These are phyloP conservation scores for Diplosphaera chodatii DNA, from an alignment of 139 green algal species.

Conservation along the genomic window DNA sequence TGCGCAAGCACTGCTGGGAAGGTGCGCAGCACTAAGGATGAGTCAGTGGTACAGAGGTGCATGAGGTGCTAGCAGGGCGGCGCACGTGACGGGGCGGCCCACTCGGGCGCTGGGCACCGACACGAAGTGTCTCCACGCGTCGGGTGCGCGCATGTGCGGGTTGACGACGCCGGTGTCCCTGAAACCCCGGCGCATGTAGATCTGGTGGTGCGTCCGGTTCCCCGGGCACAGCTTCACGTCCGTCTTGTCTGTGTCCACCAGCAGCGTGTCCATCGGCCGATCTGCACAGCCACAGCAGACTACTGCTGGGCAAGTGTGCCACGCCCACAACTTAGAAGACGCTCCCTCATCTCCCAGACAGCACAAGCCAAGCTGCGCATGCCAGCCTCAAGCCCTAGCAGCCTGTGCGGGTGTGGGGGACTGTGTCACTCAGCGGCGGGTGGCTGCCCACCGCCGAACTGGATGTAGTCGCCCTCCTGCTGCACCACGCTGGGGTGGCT, in stretches of 20 bases:
- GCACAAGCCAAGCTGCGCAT: too few species aligned
- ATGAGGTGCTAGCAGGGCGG: neutral
- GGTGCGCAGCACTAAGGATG: neutral
- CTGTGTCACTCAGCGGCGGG: too few species aligned
- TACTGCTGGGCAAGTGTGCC: too few species aligned
- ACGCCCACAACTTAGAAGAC: too few species aligned
- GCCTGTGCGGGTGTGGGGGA: too few species aligned
- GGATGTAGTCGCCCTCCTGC: constrained; percentile 20
- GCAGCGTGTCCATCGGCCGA: neutral
- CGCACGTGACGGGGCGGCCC: constrained; percentile 20
- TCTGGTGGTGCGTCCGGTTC: constrained; percentile 10
- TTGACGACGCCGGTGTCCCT: constrained; percentile 6
- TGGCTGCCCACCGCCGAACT: constrained; percentile 19
- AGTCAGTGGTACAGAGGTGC: neutral
- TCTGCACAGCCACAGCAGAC: neutral
- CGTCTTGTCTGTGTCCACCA: constrained; percentile 3
- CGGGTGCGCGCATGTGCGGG: neutral
- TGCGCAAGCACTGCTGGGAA: neutral
- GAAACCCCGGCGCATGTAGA: constrained; percentile 1
- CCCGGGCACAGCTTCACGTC: constrained; percentile 16
- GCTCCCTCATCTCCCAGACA: too few species aligned
- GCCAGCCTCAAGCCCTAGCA: too few species aligned
- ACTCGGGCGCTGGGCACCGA: constrained; percentile 10
- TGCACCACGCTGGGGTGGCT: constrained; percentile 12
- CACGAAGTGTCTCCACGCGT: constrained; percentile 20